Evolutionary conservation across 176 grass and related monocot species (phyloP), one percentile per base, ranked within the genome.

Genomic region (Urochloa ruziziensis): DNA sequence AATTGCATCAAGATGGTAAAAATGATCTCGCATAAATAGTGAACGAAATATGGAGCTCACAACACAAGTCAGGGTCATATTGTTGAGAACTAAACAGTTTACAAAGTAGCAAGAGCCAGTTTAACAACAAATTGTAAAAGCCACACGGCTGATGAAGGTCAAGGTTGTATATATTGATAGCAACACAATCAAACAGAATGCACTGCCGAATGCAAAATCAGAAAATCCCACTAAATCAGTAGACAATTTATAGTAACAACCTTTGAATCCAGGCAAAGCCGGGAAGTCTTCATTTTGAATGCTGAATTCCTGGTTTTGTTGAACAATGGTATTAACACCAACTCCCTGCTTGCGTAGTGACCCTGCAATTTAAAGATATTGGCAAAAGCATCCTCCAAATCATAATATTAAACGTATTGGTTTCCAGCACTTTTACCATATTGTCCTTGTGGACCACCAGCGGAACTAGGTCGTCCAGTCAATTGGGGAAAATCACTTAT

Each of bases 401-500:
- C 7, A 43, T 59, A 68, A 76, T 48, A 36, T 29, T 53, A 42
- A 42, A 39, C 18, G 46, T 77, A 59, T 51, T 13, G 53, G 49
- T 86, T 57, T 66, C 72, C 59, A 85, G 53, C 62, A 87, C 19
- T 34, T 69, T 90, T 96, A 99, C 96, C 96, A 80, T 92, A 99
- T 85, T 99, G 96, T 65, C 96, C 96, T 90, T 98, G 96, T 17
- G 91, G 81, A 30, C 96, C 93, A 67, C 96, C 89, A 23, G 91
- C 93, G 53, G 96, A 99, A 92, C 44, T 99, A 80, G 96, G 93
- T n/a, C 91, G 91, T 24, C 93, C 91, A 80, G 75, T 92, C 86
- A 99, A 89, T 90, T 94, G 96, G 66, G 93, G 96, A 71, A 99
- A 99, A 92, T 99, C 96, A 90, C 94, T 98, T 64, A 99, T 92